Base-by-base conservation (phyloP, 495 filamentous ascomycete species). In the Penicillium simplicissimum region DNA sequence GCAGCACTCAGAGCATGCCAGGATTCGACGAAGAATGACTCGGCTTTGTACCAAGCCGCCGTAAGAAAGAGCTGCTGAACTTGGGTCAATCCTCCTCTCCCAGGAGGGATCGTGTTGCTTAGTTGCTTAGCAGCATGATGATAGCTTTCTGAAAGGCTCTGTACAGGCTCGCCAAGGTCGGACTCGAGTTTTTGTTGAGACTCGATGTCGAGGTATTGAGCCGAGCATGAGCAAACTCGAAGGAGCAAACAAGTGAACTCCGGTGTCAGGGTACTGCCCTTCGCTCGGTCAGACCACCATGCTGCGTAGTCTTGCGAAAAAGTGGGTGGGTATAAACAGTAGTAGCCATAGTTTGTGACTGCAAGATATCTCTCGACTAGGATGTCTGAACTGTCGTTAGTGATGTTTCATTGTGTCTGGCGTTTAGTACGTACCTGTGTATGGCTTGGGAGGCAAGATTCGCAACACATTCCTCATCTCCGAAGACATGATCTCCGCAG, bases 21-120 rank as follows among this genome's bases (percentile, higher is more conserved):
- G 1, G 79, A 76, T 47, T 84, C 81, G 5, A 79, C 74, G 65
- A 82, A 84, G n/a, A 74, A 66, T 47, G 77, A 77, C 49, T 82
- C 80, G 14, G 78, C 78, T 67, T 85, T 85, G 63, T 71, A 80
- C 80, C 80, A 85, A 43, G 74, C 74, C 5, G 75, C 75, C n/a
- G 74, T 80, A 3, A 84, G 67, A 60, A 84, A 82, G 13, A 82
- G 64, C 63, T 84, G 81, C 65, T 85, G 81, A 9, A 84, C 76
- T 23, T 83, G 77, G 23, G 71, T 62, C 38, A 84, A 53, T 0
- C 80, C 78, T 23, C 80, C 79, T 59, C 79, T 77, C 1, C 81
- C 80, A 1, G 76, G 76, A 1, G 71, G 35, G 35, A 85, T 81
- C 19, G 74, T 79, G 38, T 58, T 65, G 63, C 76, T 77, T 37